Percentiles rank a stretch among this genome's conserved stretches.
Evolutionary conservation across 345 rosid species (phyloP).

Genomic region (Euphorbia peplus): DNA sequence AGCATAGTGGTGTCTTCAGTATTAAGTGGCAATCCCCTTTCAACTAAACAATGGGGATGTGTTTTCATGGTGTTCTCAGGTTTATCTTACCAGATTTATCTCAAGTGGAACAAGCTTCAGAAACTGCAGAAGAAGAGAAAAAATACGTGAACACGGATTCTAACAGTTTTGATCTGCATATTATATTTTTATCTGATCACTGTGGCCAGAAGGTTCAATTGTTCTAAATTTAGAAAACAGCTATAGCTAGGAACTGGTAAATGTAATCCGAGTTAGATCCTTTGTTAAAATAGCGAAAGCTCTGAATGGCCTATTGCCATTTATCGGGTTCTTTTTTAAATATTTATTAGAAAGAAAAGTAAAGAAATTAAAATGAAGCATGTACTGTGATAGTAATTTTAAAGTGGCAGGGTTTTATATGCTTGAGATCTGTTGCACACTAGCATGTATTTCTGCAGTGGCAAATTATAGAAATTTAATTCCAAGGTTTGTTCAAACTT

Average conservation of each 20-base stretch:
- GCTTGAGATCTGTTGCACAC: no score
- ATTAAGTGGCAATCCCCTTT: constrained; percentile 84
- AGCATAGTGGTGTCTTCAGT: constrained; percentile 87
- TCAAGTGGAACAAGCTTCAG: constrained; percentile 81
- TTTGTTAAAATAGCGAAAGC: background rate
- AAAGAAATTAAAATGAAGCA: no score
- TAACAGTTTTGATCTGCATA: background rate
- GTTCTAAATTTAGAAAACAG: constrained; percentile 1
- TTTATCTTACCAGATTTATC: constrained; percentile 84
- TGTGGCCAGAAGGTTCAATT: constrained; percentile 1
- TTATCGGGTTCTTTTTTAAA: background rate
- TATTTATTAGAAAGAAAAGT: no score
- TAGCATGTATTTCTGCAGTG: no score
- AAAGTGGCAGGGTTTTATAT: no score
- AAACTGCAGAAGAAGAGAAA: constrained; percentile 76
- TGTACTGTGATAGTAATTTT: no score
- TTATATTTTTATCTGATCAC: background rate
- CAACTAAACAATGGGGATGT: constrained; percentile 86
- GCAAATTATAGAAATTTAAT: no score
- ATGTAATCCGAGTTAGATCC: background rate
- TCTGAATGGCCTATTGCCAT: background rate
- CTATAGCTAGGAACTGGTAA: constrained; percentile 3
- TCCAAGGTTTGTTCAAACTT: no score
- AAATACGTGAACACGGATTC: constrained; percentile 27
- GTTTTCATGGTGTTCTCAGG: constrained; percentile 93